Conservation (phyloP, 306 rosid genomes). For the Acacia acuminata region DNA sequence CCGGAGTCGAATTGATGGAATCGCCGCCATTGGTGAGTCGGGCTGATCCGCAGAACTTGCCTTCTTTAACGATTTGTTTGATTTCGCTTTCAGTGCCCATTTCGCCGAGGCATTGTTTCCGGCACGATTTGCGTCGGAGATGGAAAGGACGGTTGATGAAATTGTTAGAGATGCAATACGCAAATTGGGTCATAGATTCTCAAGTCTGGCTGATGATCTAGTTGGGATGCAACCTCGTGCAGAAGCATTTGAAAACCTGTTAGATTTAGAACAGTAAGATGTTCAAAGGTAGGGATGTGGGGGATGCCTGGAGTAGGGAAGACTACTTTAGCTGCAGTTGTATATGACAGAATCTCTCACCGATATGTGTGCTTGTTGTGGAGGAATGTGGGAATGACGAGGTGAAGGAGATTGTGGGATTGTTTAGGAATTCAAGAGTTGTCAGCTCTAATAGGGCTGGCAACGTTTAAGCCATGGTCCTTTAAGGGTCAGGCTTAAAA, state of each 20-base stretch:
- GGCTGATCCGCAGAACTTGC: conserved; percentile 81
- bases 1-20: conserved; percentile 72
- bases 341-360: conserved; percentile 2
- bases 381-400: conserved; percentile 59
- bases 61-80: conserved; percentile 71
- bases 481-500: too few species aligned
- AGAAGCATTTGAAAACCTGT: conserved; percentile 12
- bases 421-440: conserved; percentile 65
- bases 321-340: neutral
- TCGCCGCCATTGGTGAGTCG: conserved; percentile 76
- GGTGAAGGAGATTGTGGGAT: conserved; percentile 47
- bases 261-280: neutral
- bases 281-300: conserved; percentile 24
- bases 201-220: conserved; percentile 10
- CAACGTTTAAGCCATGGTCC: too few species aligned
- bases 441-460: too few species aligned
- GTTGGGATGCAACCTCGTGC: conserved; percentile 25
- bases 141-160: conserved; percentile 59
- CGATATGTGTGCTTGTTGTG: conserved; percentile 7
- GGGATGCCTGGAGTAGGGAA: conserved; percentile 42
- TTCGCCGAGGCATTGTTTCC: conserved; percentile 76
- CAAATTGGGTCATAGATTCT: neutral
- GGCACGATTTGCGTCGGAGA: conserved; percentile 63
- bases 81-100: conserved; percentile 63
- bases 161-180: neutral